Evolutionary conservation across 2,329 filamentous ascomycete genomes (phyloP).

Genomic region (Sporothrix curviconia): DNA sequence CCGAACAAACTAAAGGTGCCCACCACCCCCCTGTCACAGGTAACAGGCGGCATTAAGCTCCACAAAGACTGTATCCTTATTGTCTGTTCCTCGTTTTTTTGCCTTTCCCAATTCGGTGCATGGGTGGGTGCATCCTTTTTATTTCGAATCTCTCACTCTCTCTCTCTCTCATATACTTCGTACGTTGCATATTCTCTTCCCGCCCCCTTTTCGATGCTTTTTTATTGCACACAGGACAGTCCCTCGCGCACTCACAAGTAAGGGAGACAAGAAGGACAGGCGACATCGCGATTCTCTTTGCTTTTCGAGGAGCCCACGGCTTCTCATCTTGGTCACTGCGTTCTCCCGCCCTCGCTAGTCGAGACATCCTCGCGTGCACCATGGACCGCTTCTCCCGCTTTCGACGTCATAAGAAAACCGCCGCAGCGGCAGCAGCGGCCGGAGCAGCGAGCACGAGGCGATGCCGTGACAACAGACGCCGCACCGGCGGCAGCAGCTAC

Average conservation of each 20-base stretch:
- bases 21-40: not conserved
- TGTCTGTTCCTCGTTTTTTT: slow-evolving; percentile 2
- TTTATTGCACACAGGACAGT: not conserved
- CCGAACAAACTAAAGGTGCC: not conserved
- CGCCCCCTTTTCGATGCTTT: not conserved
- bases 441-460: not conserved
- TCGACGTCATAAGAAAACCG: slow-evolving; percentile 26
- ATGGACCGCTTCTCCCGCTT: slow-evolving; percentile 30
- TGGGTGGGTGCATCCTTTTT: slow-evolving; percentile 6
- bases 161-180: not conserved
- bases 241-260: no score
- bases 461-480: not conserved
- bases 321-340: not conserved
- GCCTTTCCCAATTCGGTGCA: slow-evolving; percentile 1
- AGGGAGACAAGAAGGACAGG: no score
- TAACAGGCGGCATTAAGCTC: not conserved
- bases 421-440: slow-evolving; percentile 10
- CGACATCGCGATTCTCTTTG: not conserved
- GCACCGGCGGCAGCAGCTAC: not conserved
- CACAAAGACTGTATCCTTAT: slow-evolving; percentile 1
- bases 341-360: not conserved
- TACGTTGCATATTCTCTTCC: not conserved
- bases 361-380: not conserved
- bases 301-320: not conserved
- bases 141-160: slow-evolving; percentile 3